Conservation (phyloP, 164 flowering plant genomes). For the Macadamia tetraphylla region DNA sequence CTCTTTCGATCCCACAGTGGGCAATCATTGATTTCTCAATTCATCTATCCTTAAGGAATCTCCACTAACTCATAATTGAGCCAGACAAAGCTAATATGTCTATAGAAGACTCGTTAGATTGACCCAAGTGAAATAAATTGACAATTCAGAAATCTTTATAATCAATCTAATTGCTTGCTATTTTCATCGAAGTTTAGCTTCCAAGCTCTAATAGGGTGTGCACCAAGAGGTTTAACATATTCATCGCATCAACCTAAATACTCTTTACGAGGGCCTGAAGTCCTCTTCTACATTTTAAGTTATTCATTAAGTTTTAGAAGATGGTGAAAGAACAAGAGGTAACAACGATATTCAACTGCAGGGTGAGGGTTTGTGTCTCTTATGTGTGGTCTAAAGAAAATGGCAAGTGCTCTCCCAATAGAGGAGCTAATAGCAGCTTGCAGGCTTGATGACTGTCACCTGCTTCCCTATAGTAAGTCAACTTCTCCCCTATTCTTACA, state of each 20-base stretch:
- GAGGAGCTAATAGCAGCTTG: background rate
- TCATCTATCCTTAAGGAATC: too few species aligned
- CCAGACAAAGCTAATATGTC: too few species aligned
- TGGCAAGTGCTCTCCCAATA: background rate
- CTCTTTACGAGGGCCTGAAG: background rate
- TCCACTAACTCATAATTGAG: too few species aligned
- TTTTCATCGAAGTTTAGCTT: too few species aligned
- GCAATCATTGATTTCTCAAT: too few species aligned
- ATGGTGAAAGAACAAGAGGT: background rate
- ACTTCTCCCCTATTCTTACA: background rate
- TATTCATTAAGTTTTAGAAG: background rate
- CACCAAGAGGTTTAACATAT: too few species aligned
- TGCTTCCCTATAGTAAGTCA: background rate
- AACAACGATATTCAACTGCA: background rate
- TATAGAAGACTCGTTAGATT: too few species aligned
- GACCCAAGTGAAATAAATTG: background rate
- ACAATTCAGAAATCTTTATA: background rate
- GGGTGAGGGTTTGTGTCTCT: slow-evolving; percentile 1
- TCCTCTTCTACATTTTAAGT: background rate
- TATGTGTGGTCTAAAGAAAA: background rate
- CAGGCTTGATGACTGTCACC: background rate
- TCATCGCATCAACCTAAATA: background rate
- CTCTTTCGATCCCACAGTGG: too few species aligned
- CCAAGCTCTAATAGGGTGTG: too few species aligned
- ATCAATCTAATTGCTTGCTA: background rate